Evolutionary conservation across 2,329 filamentous ascomycete genomes (phyloP), one percentile per base, ranked within the genome.

Genomic region (Magnaporthiopsis poae): DNA sequence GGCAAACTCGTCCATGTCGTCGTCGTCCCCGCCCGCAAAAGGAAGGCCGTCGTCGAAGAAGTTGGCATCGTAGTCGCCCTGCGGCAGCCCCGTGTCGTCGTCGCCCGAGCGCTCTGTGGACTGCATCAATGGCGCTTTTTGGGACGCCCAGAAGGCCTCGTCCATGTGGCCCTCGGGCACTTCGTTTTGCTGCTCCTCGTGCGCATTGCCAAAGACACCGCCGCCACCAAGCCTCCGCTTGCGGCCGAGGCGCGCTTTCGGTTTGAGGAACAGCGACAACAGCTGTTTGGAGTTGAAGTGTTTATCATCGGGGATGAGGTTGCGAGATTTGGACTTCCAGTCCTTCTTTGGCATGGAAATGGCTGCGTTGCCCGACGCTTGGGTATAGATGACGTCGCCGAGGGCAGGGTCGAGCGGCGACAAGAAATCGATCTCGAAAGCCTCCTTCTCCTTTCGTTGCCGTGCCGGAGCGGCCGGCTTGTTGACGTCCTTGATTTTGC

Each of bases 201-300:
- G 60, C 35, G 80, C 77, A 56, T 74, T 65, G 18, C 35, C 79
- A 65, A 71, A 76, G 39, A 68, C 69, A 62, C 78, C 77, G 56
- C 80, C 79, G 39, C 79, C 79, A 39, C 76, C 75, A 65, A 78
- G 79, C 46, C 80, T 80, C 61, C 84, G 87, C 63, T 88, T 85
- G 67, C 87, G 86, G 61, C 90, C 88, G 77, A 97, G 85, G 60
- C 90, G 89, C 13, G 93, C 92, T 75, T 93, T 96, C 35, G 95
- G 95, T 76, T 99, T 99, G 35, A 98, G 83, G 83, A 98, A 99
- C 1, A 99, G 84, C 64, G 88, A 90, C 8, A 98, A 82, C 0
- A 99, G 82, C 70, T 96, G 91, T 74, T 90, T 90, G 11, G 94
- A 98, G 79, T 93, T 96, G 81, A 99, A 98, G 75, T 98, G 93